Evolutionary conservation across 139 green algal genomes (phyloP).

Genomic region (Chlamydomonas urium): DNA sequence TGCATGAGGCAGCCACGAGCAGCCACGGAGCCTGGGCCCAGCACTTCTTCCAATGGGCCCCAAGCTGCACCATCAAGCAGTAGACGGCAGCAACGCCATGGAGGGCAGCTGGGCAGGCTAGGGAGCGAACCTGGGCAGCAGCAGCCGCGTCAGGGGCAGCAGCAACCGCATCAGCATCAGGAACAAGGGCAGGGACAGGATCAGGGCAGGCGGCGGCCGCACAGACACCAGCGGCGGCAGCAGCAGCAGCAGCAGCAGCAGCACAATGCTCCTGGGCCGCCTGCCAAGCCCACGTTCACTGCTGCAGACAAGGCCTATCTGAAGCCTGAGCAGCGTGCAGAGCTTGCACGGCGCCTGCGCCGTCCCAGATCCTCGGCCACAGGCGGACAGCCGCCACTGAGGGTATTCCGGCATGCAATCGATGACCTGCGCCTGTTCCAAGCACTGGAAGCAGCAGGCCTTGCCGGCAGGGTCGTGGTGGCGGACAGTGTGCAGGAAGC

Average conservation of each 20-base stretch:
- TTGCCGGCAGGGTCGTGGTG: slow-evolving; percentile 21
- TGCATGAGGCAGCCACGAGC: no score
- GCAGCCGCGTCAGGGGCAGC: no score
- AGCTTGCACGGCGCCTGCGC: background rate
- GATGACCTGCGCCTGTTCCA: slow-evolving; percentile 34
- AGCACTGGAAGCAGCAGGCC: slow-evolving; percentile 10
- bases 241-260: background rate
- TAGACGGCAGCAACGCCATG: no score
- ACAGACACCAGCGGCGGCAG: no score
- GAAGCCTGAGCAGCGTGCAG: slow-evolving; percentile 5
- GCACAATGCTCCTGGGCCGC: background rate
- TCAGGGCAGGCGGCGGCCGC: no score
- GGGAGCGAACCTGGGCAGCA: no score
- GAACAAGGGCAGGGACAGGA: no score
- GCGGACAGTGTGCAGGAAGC: slow-evolving; percentile 9
- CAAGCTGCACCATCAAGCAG: no score
- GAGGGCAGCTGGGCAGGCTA: no score
- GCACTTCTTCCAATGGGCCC: no score
- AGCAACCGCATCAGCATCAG: no score
- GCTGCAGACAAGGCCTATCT: background rate
- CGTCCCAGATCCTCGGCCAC: background rate
- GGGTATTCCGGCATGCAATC: slow-evolving; percentile 20
- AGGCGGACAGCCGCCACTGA: background rate
- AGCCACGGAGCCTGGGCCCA: no score
- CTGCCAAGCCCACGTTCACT: background rate